Conservation (phyloP, 495 filamentous ascomycete genomes). For the Massariosphaeria phaeospora region DNA sequence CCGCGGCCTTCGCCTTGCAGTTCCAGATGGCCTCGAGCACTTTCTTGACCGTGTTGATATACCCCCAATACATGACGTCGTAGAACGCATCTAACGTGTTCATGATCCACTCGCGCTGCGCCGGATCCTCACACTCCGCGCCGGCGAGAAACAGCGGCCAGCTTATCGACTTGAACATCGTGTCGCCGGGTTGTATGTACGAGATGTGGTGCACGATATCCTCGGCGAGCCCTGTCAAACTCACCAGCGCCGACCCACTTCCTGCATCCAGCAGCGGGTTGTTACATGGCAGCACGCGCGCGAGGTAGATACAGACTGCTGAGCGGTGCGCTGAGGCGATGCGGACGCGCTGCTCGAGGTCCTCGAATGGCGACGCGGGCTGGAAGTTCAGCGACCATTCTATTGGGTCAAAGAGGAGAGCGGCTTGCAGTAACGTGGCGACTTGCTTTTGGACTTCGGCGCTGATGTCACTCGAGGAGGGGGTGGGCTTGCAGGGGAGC, state of each 20-base stretch:
- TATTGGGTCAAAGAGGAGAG: slow-evolving; percentile 15
- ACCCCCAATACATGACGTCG: slow-evolving; percentile 26
- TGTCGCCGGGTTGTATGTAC: slow-evolving; percentile 6
- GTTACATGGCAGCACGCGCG: slow-evolving; percentile 7
- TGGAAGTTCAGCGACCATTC: slow-evolving; percentile 14
- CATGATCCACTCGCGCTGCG: slow-evolving; percentile 20
- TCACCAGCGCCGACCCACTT: slow-evolving; percentile 8
- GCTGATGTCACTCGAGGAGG: neutral
- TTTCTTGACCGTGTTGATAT: slow-evolving; percentile 21
- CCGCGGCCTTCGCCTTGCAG: slow-evolving; percentile 7
- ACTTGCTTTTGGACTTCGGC: slow-evolving; percentile 6
- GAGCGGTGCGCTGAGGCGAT: slow-evolving; percentile 26
- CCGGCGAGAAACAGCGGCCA: slow-evolving; percentile 31
- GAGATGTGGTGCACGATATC: slow-evolving; percentile 27
- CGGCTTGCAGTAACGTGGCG: neutral
- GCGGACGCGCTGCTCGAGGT: slow-evolving; percentile 21
- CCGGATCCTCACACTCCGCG: slow-evolving; percentile 18
- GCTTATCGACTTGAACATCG: slow-evolving; percentile 25
- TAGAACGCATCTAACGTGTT: slow-evolving; percentile 17
- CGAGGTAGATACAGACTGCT: slow-evolving; percentile 29
- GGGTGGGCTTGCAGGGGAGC: slow-evolving; percentile 1
- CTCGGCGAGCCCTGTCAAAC: slow-evolving; percentile 15
- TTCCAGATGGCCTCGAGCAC: slow-evolving; percentile 24
- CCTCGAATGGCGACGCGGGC: slow-evolving; percentile 16
- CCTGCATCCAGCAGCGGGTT: slow-evolving; percentile 12